Evolutionary conservation across 148 eudicot genomes (phyloP).

Genomic region (Chenopodium formosanum): DNA sequence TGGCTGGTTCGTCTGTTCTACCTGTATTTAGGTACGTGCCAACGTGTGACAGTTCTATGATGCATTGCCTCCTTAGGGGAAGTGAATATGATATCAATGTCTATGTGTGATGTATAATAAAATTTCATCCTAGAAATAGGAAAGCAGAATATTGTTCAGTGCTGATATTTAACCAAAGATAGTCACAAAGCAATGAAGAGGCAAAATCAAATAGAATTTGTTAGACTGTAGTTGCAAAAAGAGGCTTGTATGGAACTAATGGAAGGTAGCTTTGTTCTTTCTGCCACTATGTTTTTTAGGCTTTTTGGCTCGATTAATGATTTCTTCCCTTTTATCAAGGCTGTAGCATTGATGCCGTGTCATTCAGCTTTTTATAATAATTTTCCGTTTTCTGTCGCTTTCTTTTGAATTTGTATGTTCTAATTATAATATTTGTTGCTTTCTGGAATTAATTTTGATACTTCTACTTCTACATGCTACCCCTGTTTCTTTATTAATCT

Average conservation of each 20-base stretch:
- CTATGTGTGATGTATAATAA: neutral
- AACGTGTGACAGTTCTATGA: neutral
- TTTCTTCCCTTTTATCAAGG: neutral
- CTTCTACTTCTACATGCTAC: neutral
- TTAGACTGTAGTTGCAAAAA: neutral
- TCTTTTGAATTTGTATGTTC: neutral
- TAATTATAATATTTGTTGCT: neutral
- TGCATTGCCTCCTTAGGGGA: neutral
- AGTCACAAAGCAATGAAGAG: neutral
- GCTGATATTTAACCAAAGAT: neutral
- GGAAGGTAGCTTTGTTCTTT: neutral
- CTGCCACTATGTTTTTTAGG: neutral
- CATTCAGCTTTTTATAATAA: neutral
- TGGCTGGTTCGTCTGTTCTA: constrained; percentile 75
- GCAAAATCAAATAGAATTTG: neutral
- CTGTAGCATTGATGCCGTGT: neutral
- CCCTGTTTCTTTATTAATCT: neutral
- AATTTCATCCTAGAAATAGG: neutral
- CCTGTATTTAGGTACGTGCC: constrained; percentile 50
- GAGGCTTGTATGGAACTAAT: neutral
- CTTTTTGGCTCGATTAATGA: neutral
- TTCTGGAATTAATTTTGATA: neutral
- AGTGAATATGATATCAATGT: neutral
- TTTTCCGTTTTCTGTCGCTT: neutral
- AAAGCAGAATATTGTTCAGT: neutral